phyloP scores from a whole-genome alignment of 2,329 filamentous ascomycete species.

The Verticillium longisporum region DNA sequence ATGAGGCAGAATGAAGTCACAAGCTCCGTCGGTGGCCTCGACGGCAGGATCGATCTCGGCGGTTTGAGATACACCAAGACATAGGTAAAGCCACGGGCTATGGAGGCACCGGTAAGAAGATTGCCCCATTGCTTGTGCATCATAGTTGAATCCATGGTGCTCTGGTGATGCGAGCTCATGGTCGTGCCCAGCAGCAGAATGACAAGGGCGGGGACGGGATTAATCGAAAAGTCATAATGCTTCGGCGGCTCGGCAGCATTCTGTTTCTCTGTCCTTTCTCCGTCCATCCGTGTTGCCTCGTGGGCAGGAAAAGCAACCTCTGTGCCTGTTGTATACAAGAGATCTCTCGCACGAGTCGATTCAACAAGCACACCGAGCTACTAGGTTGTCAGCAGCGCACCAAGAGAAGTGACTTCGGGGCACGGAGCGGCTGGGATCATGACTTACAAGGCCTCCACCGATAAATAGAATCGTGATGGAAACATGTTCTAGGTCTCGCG shows the following conservation, averaged over 20 bases:
- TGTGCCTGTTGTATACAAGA: constrained; percentile 51
- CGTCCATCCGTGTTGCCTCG: constrained; percentile 28
- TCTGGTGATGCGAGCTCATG: constrained; percentile 91
- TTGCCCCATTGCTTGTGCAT: constrained; percentile 92
- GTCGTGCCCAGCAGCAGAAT: constrained; percentile 85
- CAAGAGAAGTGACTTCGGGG: no score
- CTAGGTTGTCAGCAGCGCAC: constrained; percentile 14
- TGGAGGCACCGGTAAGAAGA: constrained; percentile 72
- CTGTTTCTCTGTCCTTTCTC: constrained; percentile 32
- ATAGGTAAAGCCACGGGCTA: constrained; percentile 75
- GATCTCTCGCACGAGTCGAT: constrained; percentile 59
- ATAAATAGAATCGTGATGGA: constrained; percentile 93
- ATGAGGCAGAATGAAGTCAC: constrained; percentile 81
- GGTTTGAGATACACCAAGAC: constrained; percentile 72
- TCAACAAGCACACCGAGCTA: constrained; percentile 81
- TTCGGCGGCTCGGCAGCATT: constrained; percentile 46
- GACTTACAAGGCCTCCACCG: constrained; percentile 74
- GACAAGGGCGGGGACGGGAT: constrained; percentile 80
- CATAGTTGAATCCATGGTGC: constrained; percentile 79
- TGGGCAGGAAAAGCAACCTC: constrained; percentile 24
- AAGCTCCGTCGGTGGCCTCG: constrained; percentile 85
- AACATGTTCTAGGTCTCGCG: constrained; percentile 82
- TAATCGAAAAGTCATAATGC: constrained; percentile 70
- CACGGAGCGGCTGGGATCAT: not conserved
- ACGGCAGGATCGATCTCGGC: constrained; percentile 71